Evolutionary conservation across 257 asterid species (phyloP).

Genomic region (Phtheirospermum japonicum): DNA sequence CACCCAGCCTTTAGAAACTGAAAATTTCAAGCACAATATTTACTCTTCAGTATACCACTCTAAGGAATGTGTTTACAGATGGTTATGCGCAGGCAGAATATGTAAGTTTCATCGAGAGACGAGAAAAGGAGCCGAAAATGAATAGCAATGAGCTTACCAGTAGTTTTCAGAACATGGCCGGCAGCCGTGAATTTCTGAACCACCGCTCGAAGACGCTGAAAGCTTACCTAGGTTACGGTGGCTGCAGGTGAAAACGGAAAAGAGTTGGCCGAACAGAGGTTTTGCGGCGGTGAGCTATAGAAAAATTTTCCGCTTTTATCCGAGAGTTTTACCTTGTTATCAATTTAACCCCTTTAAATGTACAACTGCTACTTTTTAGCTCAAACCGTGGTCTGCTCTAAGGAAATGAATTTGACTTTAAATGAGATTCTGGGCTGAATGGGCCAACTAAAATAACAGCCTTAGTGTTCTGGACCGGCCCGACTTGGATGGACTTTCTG

Average conservation of each 20-base stretch:
- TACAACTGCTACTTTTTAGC: too few relatives aligned
- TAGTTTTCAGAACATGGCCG: not conserved
- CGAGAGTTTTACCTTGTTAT: too few relatives aligned
- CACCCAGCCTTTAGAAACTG: too few relatives aligned
- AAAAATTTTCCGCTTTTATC: too few relatives aligned
- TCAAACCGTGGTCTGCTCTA: too few relatives aligned
- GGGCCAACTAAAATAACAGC: too few relatives aligned
- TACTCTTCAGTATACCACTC: not conserved
- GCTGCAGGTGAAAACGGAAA: slow-evolving; percentile 20
- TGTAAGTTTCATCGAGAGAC: not conserved
- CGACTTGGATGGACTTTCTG: too few relatives aligned
- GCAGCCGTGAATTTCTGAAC: slow-evolving; percentile 9
- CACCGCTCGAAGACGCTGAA: slow-evolving; percentile 2
- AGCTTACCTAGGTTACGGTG: slow-evolving; percentile 4
- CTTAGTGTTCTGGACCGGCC: too few relatives aligned
- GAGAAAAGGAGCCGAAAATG: not conserved
- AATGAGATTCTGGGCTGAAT: too few relatives aligned
- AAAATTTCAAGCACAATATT: not conserved
- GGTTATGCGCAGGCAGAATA: not conserved
- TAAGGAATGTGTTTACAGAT: not conserved
- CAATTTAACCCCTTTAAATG: too few relatives aligned
- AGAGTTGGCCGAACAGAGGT: slow-evolving; percentile 18
- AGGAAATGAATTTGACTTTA: too few relatives aligned
- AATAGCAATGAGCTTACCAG: slow-evolving; percentile 19
- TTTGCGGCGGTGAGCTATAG: slow-evolving; percentile 31